Conservation (phyloP, 495 filamentous ascomycete genomes). For the Acidomyces sp. region DNA sequence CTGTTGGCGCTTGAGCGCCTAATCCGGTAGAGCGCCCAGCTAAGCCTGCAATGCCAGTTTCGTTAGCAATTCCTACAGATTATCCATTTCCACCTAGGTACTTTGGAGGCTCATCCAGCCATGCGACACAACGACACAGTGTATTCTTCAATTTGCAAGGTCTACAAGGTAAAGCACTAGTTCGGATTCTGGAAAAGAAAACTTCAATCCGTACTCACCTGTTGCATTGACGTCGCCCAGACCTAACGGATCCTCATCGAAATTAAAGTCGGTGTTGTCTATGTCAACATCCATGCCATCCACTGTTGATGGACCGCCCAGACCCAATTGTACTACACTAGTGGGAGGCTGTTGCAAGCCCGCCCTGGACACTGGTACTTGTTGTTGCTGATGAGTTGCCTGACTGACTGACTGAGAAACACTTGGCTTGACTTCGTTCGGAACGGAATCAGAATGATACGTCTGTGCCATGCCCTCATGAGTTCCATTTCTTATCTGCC, state of each 20-base stretch:
- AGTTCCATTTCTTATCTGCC: not conserved
- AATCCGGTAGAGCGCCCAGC: not conserved
- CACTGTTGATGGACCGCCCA: constrained; percentile 9
- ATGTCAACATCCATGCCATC: constrained; percentile 14
- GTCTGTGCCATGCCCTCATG: too few relatives aligned
- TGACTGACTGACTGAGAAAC: not conserved
- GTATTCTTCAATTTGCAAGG: too few relatives aligned
- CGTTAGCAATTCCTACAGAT: not conserved
- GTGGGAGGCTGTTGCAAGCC: not conserved
- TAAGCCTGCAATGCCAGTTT: not conserved
- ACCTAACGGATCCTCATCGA: constrained; percentile 6
- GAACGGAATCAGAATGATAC: too few relatives aligned
- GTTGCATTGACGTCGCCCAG: not conserved
- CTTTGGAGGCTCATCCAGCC: too few relatives aligned
- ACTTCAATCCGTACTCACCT: not conserved
- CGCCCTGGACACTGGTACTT: not conserved
- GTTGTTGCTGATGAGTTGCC: not conserved
- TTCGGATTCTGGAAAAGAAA: not conserved
- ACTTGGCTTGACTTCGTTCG: too few relatives aligned
- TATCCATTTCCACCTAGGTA: too few relatives aligned
- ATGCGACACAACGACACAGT: too few relatives aligned
- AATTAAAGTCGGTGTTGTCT: constrained; percentile 9
- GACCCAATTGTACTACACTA: not conserved
- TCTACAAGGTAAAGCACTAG: not conserved
- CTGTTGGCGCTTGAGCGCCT: not conserved